These are phyloP conservation scores for Gossypium lobatum DNA, from an alignment of 441 rosid genomes.

Conservation along the genomic window DNA sequence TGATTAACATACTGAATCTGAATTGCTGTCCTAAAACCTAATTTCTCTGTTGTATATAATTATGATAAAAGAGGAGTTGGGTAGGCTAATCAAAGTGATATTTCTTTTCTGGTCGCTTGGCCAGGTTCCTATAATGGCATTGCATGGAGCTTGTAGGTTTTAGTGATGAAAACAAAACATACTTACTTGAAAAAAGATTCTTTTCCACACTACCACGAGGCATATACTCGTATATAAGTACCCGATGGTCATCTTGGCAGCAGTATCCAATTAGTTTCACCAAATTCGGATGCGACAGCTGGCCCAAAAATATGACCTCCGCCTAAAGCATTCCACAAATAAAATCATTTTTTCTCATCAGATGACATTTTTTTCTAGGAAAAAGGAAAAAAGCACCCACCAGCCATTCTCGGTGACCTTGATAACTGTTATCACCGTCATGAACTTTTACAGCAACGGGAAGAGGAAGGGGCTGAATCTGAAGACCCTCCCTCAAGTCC, in stretches of 20 bases:
- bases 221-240: constrained; percentile 86
- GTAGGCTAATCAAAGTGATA: too few relatives aligned
- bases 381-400: constrained; percentile 26
- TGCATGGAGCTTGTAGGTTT: neutral
- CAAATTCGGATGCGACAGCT: constrained; percentile 89
- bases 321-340: constrained; percentile 44
- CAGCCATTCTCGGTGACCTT: constrained; percentile 99
- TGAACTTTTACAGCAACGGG: constrained; percentile 96
- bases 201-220: constrained; percentile 88
- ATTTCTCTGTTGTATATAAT: too few relatives aligned
- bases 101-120: too few relatives aligned
- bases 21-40: too few relatives aligned
- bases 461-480: constrained; percentile 46
- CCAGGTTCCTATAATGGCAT: neutral
- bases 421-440: constrained; percentile 80
- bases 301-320: constrained; percentile 94
- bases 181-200: constrained; percentile 79
- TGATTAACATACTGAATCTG: too few relatives aligned
- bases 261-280: constrained; percentile 92
- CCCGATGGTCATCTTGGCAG: constrained; percentile 87
- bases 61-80: too few relatives aligned
- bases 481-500: constrained; percentile 50
- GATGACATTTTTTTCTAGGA: neutral
- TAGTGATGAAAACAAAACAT: neutral
- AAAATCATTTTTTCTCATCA: constrained; percentile 2